phyloP scores from a whole-genome alignment of 495 filamentous ascomycete species.

The Aspergillus campestris region DNA sequence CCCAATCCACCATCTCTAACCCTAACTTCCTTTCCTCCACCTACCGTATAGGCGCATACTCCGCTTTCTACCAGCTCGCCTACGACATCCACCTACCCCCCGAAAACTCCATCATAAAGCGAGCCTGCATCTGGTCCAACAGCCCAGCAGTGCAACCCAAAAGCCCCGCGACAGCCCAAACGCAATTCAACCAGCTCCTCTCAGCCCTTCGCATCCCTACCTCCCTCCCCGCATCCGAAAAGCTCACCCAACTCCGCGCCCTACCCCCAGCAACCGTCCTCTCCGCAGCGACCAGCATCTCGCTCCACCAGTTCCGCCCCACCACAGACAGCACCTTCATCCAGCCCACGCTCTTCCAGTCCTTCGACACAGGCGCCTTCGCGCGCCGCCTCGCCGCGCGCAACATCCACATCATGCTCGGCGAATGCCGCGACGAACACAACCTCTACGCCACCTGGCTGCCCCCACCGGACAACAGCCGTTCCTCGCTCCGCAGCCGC shows the following conservation, averaged over 20 bases:
- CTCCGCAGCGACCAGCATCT: slow-evolving; percentile 26
- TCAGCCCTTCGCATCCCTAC: slow-evolving; percentile 35
- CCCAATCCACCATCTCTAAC: not conserved
- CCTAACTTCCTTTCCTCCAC: not conserved
- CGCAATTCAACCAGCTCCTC: slow-evolving; percentile 50
- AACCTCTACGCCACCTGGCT: slow-evolving; percentile 41
- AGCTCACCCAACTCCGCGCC: slow-evolving; percentile 38
- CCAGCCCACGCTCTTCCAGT: slow-evolving; percentile 30
- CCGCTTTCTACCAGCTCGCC: slow-evolving; percentile 50
- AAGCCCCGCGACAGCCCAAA: slow-evolving; percentile 33
- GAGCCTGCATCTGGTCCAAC: slow-evolving; percentile 48
- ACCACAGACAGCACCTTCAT: slow-evolving; percentile 44
- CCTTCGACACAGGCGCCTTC: slow-evolving; percentile 42
- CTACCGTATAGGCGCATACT: slow-evolving; percentile 46
- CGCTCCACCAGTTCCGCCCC: slow-evolving; percentile 46
- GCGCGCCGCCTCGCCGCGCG: slow-evolving; percentile 30
- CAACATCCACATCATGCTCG: slow-evolving; percentile 42
- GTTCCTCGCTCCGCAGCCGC: slow-evolving; percentile 31
- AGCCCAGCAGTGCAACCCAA: slow-evolving; percentile 49
- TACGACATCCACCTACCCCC: slow-evolving; percentile 43
- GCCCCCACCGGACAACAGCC: slow-evolving; percentile 28
- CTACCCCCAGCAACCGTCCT: slow-evolving; percentile 30
- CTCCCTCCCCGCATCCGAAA: slow-evolving; percentile 28
- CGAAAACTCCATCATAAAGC: slow-evolving; percentile 31
- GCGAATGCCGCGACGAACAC: slow-evolving; percentile 48